Base-by-base conservation (phyloP, 176 grass and related monocot species). In the Tillandsia fasciculata region DNA sequence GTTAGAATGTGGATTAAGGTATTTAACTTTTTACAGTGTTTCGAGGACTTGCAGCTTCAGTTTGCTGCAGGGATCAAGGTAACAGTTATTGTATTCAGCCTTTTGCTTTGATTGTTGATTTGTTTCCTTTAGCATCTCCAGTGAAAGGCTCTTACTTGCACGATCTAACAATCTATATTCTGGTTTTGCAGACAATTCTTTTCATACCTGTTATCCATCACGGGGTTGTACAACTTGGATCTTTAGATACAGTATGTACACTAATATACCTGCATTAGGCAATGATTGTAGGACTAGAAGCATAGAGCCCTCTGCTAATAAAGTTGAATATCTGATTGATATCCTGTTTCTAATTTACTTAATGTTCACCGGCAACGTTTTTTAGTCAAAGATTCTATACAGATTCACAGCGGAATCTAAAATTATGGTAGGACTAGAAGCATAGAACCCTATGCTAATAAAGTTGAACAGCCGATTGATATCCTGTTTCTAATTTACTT, bases 21-120 rank as follows among this genome's bases (percentile, higher is more conserved):
- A 61, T 13, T 64, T 52, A 56, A 64, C 18, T 77, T 77, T 84
- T 64, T 69, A 17, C 86, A 87, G 86, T 79, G 71, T 64, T 74
- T 9, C 8, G 47, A 80, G 63, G 78, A 90, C 52, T 95, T 77
- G 90, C 72, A 82, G 11, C 81, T 81, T 76, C 83, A 89, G 61
- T 82, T 87, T 76, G 73, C 78, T 83, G 83, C 81, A 24, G 80
- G 87, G 24, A 80, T 95, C 63, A 90, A 90, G 69, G 90, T 92
- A 72, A 67, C 64, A 57, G 49, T 65, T 12, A 47, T 18, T 49
- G 17, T 22, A 50, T 14, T 14, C 12, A 58, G 57, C 64, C 13
- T 48, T 68, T 49, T 54, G 29, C 51, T 69, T 77, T 68, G 42
- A 53, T 67, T 54, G 29, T 57, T 13, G 49, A 50, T 57, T n/a